Evolutionary conservation across 2,329 filamentous ascomycete species (phyloP).

Genomic region (Colletotrichum sojae): DNA sequence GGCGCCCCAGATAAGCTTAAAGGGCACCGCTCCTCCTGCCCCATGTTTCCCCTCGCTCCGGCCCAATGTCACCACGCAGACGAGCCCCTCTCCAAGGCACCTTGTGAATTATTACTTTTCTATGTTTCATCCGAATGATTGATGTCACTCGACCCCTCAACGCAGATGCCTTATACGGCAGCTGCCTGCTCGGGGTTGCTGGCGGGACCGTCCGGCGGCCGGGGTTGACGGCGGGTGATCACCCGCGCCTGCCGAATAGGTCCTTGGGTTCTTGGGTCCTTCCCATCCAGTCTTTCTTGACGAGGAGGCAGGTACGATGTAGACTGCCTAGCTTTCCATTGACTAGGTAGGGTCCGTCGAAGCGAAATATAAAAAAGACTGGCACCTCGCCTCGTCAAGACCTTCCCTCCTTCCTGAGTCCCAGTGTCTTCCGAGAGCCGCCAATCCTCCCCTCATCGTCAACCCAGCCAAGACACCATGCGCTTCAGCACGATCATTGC

Average conservation of each 20-base stretch:
- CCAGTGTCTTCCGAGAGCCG: slow-evolving; percentile 2
- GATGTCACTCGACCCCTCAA: background rate
- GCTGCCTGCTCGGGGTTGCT: background rate
- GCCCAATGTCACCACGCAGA: slow-evolving; percentile 15
- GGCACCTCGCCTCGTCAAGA: background rate
- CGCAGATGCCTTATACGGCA: slow-evolving; percentile 32
- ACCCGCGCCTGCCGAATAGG: slow-evolving; percentile 9
- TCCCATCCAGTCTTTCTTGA: background rate
- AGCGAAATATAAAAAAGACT: background rate
- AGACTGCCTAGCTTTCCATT: too few relatives aligned
- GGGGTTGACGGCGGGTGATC: slow-evolving; percentile 11
- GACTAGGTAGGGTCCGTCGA: background rate
- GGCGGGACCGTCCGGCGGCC: slow-evolving; percentile 3
- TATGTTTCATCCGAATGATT: background rate
- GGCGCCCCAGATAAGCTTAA: slow-evolving; percentile 38
- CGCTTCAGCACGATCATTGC: slow-evolving; percentile 36
- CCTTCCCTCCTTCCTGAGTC: slow-evolving; percentile 2
- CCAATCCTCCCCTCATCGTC: background rate
- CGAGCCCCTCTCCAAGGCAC: background rate
- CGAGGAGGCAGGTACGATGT: too few relatives aligned
- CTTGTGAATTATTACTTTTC: background rate
- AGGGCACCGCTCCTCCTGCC: slow-evolving; percentile 32
- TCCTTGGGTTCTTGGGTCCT: background rate
- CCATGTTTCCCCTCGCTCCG: slow-evolving; percentile 35
- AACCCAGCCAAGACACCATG: slow-evolving; percentile 20